Base-by-base conservation (phyloP, 1,139 yeast genomes). In the Zygosaccharomyces pseudobailii region DNA sequence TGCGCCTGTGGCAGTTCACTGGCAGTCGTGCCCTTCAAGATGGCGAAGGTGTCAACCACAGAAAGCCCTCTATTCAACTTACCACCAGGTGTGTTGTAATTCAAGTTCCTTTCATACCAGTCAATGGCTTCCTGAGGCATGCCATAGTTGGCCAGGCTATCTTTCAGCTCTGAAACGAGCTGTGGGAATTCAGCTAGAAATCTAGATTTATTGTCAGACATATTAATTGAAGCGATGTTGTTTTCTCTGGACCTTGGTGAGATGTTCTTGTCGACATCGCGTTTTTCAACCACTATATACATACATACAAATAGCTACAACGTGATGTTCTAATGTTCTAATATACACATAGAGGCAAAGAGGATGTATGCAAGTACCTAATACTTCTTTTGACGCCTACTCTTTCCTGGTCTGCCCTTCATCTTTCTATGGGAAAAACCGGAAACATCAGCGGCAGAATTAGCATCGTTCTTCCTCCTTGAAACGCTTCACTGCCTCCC, bases 21-120 rank as follows among this genome's bases (percentile, higher is more conserved):
- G 1, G 78, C 69, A 56, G 79, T 76, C 57, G 79, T 78, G 30
- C 76, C 76, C 62, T 86, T 86, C 65, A 94, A 75, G 50, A 92
- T 78, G 52, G 83, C 81, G 71, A 87, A 92, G 3, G 97, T 88
- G 69, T 92, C 97, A 52, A 92, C 83, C 13, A 94, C 98, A 32
- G 97, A 87, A 54, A 94, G 74, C 20, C 99, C 99, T 68, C 99
- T 80, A 76, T 94, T 94, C 65, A 90, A 78, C 71, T 94, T 94
- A 43, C 99, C 99, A 51, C 97, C 97, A 46, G 96, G 92, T 6
- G 96, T 83, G 72, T 94, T 94, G 74, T 92, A 87, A 59, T 83
- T 71, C 66, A 92, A 73, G 58, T 77, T 84, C 54, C 75, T 75
- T 58, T 75, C 79, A 71, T 81, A 88, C 98, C 99, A 92, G 33